Conservation (phyloP, 768 basidiomycete genomes). For the Hypsizygus marmoreus region DNA sequence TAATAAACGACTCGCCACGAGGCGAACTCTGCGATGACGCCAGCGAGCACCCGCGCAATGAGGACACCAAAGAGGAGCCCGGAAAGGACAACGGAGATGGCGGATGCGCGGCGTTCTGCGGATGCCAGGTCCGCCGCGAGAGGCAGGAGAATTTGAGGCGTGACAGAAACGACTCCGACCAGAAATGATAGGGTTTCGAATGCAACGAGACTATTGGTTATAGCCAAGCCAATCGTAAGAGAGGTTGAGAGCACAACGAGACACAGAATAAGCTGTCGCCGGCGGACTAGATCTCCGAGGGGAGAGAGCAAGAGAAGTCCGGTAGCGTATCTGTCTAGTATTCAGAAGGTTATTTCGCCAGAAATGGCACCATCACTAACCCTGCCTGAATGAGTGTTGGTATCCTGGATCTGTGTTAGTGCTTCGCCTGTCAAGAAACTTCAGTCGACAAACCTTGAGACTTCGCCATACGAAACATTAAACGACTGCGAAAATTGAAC, state of each 20-base stretch:
- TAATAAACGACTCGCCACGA: constrained; percentile 80
- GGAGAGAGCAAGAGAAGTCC: constrained; percentile 80
- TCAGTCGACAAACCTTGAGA: constrained; percentile 33
- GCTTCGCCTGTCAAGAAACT: constrained; percentile 9
- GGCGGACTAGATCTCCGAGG: constrained; percentile 78
- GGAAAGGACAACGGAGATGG: constrained; percentile 73
- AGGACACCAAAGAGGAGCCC: constrained; percentile 73
- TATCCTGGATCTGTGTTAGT: constrained; percentile 42
- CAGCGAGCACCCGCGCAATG: constrained; percentile 72
- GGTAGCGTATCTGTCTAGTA: constrained; percentile 56
- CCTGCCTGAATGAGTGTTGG: constrained; percentile 71
- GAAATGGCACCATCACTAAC: constrained; percentile 32
- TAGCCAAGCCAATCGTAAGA: constrained; percentile 71
- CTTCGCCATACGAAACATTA: constrained; percentile 37
- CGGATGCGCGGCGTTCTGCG: constrained; percentile 67
- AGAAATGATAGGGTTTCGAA: constrained; percentile 74
- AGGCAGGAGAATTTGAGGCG: constrained; percentile 76
- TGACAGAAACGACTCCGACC: constrained; percentile 70
- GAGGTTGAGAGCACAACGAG: constrained; percentile 54
- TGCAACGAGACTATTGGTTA: constrained; percentile 57
- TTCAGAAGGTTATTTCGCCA: constrained; percentile 2
- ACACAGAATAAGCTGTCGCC: constrained; percentile 68
- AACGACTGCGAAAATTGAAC: constrained; percentile 45
- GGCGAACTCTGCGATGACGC: constrained; percentile 71
- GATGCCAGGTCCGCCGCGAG: constrained; percentile 84